A percentile compares a stretch with the other conserved stretches of the same genome.
Conservation (phyloP, 176 grass and related monocot genomes). For the Juncus effusus region DNA sequence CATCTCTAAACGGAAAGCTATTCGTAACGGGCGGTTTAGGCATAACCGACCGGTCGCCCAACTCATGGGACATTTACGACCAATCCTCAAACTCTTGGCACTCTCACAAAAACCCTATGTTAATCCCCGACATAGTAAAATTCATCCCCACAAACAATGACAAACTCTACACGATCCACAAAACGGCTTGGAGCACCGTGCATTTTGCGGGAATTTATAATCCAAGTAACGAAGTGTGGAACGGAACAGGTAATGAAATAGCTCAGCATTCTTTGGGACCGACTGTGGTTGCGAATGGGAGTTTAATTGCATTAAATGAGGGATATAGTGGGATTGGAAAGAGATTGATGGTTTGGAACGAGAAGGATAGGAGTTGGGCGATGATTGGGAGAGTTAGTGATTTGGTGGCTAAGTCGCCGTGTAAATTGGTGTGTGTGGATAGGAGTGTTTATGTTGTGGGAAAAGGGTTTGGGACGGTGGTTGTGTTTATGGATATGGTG, state of each 20-base stretch:
- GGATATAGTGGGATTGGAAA: constrained; percentile 9
- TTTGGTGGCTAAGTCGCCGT: constrained; percentile 31
- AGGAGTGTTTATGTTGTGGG: constrained; percentile 55
- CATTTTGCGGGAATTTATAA: constrained; percentile 59
- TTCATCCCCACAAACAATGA: constrained; percentile 38
- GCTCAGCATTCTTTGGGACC: constrained; percentile 43
- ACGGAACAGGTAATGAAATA: constrained; percentile 48
- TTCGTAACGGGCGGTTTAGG: constrained; percentile 49
- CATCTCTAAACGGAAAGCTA: constrained; percentile 47
- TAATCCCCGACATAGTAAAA: constrained; percentile 54
- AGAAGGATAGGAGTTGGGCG: constrained; percentile 43
- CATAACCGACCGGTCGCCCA: constrained; percentile 43
- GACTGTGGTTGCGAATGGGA: constrained; percentile 47
- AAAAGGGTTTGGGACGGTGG: constrained; percentile 38
- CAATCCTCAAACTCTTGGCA: constrained; percentile 43
- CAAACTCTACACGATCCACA: constrained; percentile 60
- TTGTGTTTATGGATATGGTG: constrained; percentile 44
- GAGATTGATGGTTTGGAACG: constrained; percentile 51
- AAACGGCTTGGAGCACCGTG: constrained; percentile 43
- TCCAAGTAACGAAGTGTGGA: constrained; percentile 35
- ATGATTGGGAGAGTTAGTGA: constrained; percentile 51
- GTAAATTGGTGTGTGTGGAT: constrained; percentile 40
- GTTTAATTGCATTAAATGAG: constrained; percentile 60
- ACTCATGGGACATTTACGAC: constrained; percentile 81
- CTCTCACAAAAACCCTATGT: constrained; percentile 53